These are phyloP conservation scores for Epichloe amarillans DNA, from an alignment of 2,329 filamentous ascomycete genomes.

Conservation along the genomic window DNA sequence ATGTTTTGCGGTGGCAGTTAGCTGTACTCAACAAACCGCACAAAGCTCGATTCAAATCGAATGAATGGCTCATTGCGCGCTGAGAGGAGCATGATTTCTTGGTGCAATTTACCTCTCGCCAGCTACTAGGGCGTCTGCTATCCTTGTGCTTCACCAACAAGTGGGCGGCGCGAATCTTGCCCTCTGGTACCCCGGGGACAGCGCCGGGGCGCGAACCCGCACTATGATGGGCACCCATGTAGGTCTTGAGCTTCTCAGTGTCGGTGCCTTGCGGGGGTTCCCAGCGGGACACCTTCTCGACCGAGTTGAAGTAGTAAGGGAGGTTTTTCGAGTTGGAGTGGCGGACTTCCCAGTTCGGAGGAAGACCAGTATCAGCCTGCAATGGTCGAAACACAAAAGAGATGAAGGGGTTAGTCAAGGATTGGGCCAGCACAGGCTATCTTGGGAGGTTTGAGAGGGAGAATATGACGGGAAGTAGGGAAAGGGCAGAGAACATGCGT, in stretches of 20 bases:
- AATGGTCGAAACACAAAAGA: neutral
- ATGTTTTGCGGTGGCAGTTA: neutral
- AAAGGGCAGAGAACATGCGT: slow-evolving; percentile 2
- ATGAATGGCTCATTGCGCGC: neutral
- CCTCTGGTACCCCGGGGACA: slow-evolving; percentile 36
- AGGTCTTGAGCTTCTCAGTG: slow-evolving; percentile 80
- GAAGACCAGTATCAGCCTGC: slow-evolving; percentile 66
- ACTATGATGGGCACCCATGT: slow-evolving; percentile 84
- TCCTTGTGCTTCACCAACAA: slow-evolving; percentile 86
- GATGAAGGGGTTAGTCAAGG: neutral
- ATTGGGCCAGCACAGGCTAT: neutral
- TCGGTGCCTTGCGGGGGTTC: slow-evolving; percentile 88
- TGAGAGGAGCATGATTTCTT: neutral
- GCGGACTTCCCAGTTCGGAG: slow-evolving; percentile 84
- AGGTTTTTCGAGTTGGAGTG: slow-evolving; percentile 98
- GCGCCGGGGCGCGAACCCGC: slow-evolving; percentile 29
- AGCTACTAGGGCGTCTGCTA: slow-evolving; percentile 80
- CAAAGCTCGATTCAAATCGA: too few species aligned
- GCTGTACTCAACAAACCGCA: neutral
- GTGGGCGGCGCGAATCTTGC: slow-evolving; percentile 88
- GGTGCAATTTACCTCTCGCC: slow-evolving; percentile 51
- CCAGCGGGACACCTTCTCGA: slow-evolving; percentile 83
- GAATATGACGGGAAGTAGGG: neutral
- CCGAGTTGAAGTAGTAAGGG: slow-evolving; percentile 93
- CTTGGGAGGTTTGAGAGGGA: neutral